Evolutionary conservation across 768 basidiomycete species (phyloP).

Genomic region (Boletus rufocinnamomeus): DNA sequence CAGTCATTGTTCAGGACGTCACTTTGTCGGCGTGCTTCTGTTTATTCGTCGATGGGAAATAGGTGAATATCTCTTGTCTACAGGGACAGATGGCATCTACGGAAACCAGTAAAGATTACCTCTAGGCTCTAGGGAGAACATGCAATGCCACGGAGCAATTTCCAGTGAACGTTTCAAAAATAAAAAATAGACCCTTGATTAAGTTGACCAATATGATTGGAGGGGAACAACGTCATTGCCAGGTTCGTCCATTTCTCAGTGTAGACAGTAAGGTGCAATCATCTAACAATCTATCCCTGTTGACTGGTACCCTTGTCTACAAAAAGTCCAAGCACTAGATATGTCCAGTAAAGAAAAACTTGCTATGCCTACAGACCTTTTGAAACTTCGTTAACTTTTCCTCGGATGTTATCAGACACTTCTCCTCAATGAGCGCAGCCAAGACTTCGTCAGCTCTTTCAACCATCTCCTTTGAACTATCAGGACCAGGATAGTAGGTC

Average conservation of each 20-base stretch:
- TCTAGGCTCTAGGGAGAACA: not conserved
- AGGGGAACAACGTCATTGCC: not conserved
- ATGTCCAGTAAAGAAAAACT: slow-evolving; percentile 14
- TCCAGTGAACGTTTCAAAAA: not conserved
- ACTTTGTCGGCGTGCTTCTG: not conserved
- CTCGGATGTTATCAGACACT: slow-evolving; percentile 20
- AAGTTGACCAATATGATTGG: too few relatives aligned
- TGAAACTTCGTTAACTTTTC: slow-evolving; percentile 25
- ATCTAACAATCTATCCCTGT: not conserved
- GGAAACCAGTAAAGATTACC: not conserved
- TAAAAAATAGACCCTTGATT: too few relatives aligned
- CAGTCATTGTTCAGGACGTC: not conserved
- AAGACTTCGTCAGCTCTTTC: slow-evolving; percentile 22
- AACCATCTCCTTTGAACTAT: slow-evolving; percentile 11
- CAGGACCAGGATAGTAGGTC: slow-evolving; percentile 22
- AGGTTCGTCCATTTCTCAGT: not conserved
- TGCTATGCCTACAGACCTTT: slow-evolving; percentile 22
- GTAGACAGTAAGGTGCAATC: not conserved
- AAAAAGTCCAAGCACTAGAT: slow-evolving; percentile 7
- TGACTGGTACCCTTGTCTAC: not conserved
- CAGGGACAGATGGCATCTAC: not conserved
- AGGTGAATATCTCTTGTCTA: not conserved
- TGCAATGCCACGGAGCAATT: not conserved
- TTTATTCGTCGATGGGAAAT: not conserved
- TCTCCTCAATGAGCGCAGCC: slow-evolving; percentile 22